These are phyloP conservation scores for Staphylotrichum longicolle DNA, from an alignment of 495 filamentous ascomycete genomes.

Conservation along the genomic window DNA sequence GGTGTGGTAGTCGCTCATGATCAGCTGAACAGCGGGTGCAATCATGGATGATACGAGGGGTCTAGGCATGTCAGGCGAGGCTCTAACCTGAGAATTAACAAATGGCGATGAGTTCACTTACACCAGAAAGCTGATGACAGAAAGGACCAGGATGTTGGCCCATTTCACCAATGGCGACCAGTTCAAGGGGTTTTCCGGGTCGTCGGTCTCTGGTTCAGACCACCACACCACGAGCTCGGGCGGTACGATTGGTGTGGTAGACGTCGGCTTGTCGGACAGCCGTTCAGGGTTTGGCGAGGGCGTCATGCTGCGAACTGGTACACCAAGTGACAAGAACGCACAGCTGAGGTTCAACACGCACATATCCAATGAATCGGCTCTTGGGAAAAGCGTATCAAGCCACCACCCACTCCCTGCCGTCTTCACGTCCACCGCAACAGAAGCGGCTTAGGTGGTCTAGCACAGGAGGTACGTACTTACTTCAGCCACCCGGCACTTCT, in stretches of 20 bases:
- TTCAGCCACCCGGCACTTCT: not conserved
- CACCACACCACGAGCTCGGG: not conserved
- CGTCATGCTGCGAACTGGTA: not conserved
- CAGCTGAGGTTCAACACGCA: no score
- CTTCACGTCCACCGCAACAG: no score
- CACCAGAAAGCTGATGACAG: constrained; percentile 1
- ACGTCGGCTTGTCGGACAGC: not conserved
- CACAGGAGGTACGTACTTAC: not conserved
- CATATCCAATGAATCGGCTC: no score
- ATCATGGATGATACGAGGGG: not conserved
- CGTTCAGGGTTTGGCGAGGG: not conserved
- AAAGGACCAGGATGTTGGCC: constrained; percentile 2
- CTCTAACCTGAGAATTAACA: not conserved
- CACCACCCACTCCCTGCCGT: no score
- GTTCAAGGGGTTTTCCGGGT: not conserved
- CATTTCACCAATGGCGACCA: constrained; percentile 2
- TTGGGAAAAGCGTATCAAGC: no score
- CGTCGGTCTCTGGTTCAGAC: not conserved
- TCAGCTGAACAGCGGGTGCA: constrained; percentile 2
- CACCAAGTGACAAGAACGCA: not conserved
- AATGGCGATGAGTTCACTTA: not conserved
- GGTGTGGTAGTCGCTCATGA: not conserved
- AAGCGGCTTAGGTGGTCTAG: no score
- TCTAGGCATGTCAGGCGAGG: not conserved
- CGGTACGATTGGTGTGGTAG: not conserved